Evolutionary conservation across 2,329 filamentous ascomycete species (phyloP).

Genomic region (Botrytis pseudocinerea): DNA sequence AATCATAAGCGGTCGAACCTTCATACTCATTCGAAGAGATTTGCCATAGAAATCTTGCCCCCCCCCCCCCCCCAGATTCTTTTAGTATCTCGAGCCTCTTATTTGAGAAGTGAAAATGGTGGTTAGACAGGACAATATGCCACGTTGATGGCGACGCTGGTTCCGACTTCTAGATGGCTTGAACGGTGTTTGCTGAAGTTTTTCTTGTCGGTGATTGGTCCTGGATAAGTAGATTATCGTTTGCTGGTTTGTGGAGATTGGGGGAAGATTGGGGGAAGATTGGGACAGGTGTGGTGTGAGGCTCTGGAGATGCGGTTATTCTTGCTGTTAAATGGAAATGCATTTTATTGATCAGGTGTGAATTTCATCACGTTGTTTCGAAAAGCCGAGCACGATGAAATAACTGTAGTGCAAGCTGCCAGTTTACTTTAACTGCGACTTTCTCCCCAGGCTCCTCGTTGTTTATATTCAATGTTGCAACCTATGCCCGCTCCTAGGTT

Average conservation of each 20-base stretch:
- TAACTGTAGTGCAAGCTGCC: neutral
- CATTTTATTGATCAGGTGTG: neutral
- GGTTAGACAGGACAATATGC: neutral
- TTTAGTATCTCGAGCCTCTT: neutral
- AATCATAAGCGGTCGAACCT: neutral
- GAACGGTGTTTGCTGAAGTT: neutral
- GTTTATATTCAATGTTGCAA: neutral
- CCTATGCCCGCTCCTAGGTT: neutral
- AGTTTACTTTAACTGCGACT: neutral
- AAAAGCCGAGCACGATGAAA: neutral
- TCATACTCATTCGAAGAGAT: neutral
- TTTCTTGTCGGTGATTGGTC: too few species aligned
- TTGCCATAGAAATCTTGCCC: neutral
- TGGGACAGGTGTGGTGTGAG: neutral
- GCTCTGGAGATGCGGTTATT: neutral
- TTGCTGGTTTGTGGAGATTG: too few species aligned
- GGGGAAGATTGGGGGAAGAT: neutral
- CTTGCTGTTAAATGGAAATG: neutral
- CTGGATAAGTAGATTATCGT: too few species aligned
- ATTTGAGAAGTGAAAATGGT: neutral
- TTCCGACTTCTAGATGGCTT: neutral
- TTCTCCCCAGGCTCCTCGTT: neutral
- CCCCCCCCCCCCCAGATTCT: neutral
- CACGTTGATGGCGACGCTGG: neutral
- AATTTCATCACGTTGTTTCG: neutral